Evolutionary conservation across 1,139 yeast genomes (phyloP), one percentile per base, ranked within the genome.

Genomic region (Zhuliangozyma parablackwelliae): DNA sequence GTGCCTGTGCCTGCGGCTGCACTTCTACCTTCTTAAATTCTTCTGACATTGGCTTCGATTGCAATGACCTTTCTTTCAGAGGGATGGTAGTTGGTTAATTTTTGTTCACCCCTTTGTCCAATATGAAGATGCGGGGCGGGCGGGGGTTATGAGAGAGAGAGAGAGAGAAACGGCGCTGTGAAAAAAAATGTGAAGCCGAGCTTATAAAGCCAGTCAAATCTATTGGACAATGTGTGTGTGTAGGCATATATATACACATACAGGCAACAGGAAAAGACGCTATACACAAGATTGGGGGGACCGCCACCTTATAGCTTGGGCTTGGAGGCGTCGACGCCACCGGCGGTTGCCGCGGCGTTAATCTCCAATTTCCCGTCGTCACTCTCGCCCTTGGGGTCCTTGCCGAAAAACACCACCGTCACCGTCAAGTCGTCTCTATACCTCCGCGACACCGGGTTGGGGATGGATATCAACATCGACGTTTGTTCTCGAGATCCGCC

Each of bases 381-480:
- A 42, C 68, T 61, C 29, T 62, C 68, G 2, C 63, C 62, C 12
- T 61, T 65, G 7, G 61, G 57, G 34, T 68, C 75, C 24, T 76
- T 72, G 10, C 94, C 95, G 57, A 92, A 92, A 61, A 92, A 92
- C 4, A 90, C 89, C 21, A 92, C 98, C 3, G 97, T 89, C 8
- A 90, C 97, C 0, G 97, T 90, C 53, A 92, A 71, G 57, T 92
- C 98, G 63, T 92, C 98, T 59, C 98, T 78, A 61, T 90, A 92
- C 35, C 88, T 75, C 60, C 98, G 79, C 16, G 96, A 85, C 46
- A 85, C 76, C 1, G 98, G 97, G 28, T 88, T 78, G n/a, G 98
- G 97, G 39, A 92, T 89, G 37, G 95, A 83, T 20, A 90, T 82
- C 42, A 92, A 67, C 78, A 94, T 85, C 10, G 90, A 80, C 1